Evolutionary conservation across 2,329 filamentous ascomycete species (phyloP), one percentile per base, ranked within the genome.

Genomic region (Lasiodiplodia sp.): DNA sequence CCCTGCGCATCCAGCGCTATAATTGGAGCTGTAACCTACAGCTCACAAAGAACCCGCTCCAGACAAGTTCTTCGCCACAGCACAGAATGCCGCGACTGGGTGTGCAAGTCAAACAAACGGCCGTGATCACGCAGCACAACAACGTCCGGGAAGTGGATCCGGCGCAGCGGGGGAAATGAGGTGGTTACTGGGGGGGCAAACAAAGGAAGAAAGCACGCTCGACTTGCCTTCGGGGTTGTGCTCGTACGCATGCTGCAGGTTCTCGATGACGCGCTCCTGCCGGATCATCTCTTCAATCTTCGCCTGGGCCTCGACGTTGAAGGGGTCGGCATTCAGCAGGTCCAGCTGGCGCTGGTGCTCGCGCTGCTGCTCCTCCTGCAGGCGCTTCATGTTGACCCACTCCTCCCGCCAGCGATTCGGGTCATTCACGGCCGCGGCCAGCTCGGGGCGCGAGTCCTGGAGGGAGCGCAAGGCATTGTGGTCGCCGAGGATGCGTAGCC

Each of bases 221-320:
- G 51, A 81, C 86, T 74, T 82, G 96, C 95, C 95, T 87, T 98
- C 96, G 0, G 96, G 96, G 76, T 96, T 97, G 81, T 98, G 91
- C 81, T 98, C 95, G 87, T 97, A 95, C 52, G 96, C 96, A 81
- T 94, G 96, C 77, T 98, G 94, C 70, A 98, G 81, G 76, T 99
- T 99, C 82, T 97, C 94, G 80, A 95, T 94, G 56, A 99, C 95
- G 18, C 91, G 87, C 81, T 98, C 92, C 81, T 97, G 92, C 67
- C 96, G 90, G 77, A 99, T 99, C 81, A 98, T 96, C 82, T 99
- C 96, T 77, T 96, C 95, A 71, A 99, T 99, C 82, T 91, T 93
- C 57, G 87, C 87, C 81, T 99, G 96, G 10, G 94, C 93, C 72
- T 97, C 94, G 31, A 93, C 83, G 77, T 99, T 95, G 82, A 98